A percentile compares a stretch with the other conserved stretches of the same genome.
These are phyloP conservation scores for Gnomoniopsis sp. DNA, from an alignment of 2,329 filamentous ascomycete genomes.

Conservation along the genomic window DNA sequence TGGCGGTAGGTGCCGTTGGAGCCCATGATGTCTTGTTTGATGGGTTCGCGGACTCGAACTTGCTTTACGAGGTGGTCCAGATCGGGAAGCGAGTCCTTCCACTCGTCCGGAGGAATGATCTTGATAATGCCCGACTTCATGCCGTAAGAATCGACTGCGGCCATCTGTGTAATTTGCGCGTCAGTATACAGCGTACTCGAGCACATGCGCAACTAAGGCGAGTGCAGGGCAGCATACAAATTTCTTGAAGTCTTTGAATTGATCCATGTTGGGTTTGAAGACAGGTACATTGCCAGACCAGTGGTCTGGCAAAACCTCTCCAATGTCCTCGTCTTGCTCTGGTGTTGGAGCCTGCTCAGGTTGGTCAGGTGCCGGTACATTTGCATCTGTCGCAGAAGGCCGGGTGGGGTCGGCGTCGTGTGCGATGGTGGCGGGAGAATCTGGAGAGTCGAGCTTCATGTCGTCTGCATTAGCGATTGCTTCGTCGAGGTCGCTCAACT, in stretches of 20 bases:
- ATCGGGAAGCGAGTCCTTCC: constrained; percentile 75
- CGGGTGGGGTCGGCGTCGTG: constrained; percentile 11
- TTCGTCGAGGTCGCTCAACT: constrained; percentile 63
- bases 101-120: constrained; percentile 89
- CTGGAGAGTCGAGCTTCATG: constrained; percentile 3
- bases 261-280: constrained; percentile 91
- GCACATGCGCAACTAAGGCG: not conserved
- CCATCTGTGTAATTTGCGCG: constrained; percentile 47
- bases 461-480: constrained; percentile 38
- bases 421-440: constrained; percentile 19
- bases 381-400: constrained; percentile 14
- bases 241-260: constrained; percentile 89
- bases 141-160: constrained; percentile 86
- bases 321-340: constrained; percentile 52
- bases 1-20: constrained; percentile 94
- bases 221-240: constrained; percentile 58
- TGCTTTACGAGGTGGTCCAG: constrained; percentile 86
- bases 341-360: constrained; percentile 21
- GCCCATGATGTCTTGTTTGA: constrained; percentile 97
- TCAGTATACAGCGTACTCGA: constrained; percentile 23
- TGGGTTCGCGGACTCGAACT: constrained; percentile 92
- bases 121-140: constrained; percentile 98
- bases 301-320: constrained; percentile 78
- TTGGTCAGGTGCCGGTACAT: constrained; percentile 2
- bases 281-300: constrained; percentile 91